These are phyloP conservation scores for Suillus plorans DNA, from an alignment of 768 basidiomycete species.

Conservation along the genomic window DNA sequence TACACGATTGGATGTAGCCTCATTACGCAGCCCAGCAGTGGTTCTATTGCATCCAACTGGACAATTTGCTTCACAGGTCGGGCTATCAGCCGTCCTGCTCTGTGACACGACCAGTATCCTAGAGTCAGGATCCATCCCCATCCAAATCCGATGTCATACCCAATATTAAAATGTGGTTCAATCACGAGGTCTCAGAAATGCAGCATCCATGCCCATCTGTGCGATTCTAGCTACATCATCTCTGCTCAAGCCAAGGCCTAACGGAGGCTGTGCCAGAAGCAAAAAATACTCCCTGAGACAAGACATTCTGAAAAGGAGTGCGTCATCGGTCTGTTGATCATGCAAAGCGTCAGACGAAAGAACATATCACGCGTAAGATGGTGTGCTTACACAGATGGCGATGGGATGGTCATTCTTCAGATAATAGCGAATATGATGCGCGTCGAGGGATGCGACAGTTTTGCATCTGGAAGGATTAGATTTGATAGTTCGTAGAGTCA, in stretches of 20 bases:
- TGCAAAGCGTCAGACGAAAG: constrained; percentile 3
- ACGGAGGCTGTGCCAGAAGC: constrained; percentile 67
- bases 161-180: not conserved
- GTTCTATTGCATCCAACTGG: not conserved
- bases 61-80: no score
- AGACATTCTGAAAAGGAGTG: constrained; percentile 73
- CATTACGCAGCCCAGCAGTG: not conserved
- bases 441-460: constrained; percentile 61
- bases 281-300: constrained; percentile 78
- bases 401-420: constrained; percentile 65
- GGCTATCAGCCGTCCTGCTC: no score
- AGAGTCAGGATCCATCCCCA: no score
- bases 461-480: constrained; percentile 50
- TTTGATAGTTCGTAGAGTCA: not conserved
- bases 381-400: constrained; percentile 60
- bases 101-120: no score
- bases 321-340: constrained; percentile 75
- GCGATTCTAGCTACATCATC: constrained; percentile 58
- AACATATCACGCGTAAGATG: not conserved
- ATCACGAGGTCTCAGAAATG: not conserved
- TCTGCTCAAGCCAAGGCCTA: constrained; percentile 67
- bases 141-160: not conserved
- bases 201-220: constrained; percentile 54
- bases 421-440: constrained; percentile 73
- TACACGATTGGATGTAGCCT: not conserved